Base-by-base conservation (phyloP, 306 rosid species). In the Fagus crenata region DNA sequence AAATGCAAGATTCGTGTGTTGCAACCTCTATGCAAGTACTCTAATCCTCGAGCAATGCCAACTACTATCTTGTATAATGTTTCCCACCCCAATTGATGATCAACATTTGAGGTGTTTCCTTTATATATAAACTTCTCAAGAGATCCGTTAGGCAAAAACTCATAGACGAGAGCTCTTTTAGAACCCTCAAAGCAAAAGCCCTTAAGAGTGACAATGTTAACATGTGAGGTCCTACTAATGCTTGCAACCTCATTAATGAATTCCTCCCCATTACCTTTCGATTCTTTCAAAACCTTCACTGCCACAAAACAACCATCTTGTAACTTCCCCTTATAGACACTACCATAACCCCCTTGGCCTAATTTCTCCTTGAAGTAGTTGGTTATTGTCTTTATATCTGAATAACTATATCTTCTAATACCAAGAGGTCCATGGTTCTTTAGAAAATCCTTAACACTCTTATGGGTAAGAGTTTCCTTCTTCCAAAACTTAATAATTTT, bases 91-190 rank as follows among this genome's bases (percentile, higher is more conserved):
- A 53, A 5, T 4, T 53, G 28, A 13, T 1, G 28, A 53, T 13
- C 13, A 53, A 5, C 15, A 14, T 4, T 15, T 53, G 7, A 53
- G 4, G 58, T 1, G 3, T 53, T 53, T 53, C 18, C 18, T 53
- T 53, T 14, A 53, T 4, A 53, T 53, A 53, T 15, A n/a, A 53
- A 53, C 58, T 53, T 53, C 58, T 53, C 28, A 4, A 53, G 58
- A 1, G 75, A 77, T 58, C 81, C 75, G 17, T 77, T 77, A 2
- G 69, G 54, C 73, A 76, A 65, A 61, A 76, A 4, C 18, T 53
- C 22, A 53, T 53, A 15, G 7, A 53, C 13, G 15, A 53, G 18
- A 14, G 58, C 58, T 53, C 58, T 53, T 53, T 53, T 53, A 53
- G 28, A 53, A 1, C 18, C 28, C 58, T 53, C 18, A 53, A 53